A percentile compares a stretch with the other conserved stretches of the same genome.
phyloP scores from a whole-genome alignment of 306 rosid genomes.

The Elaeagnus macrophylla region DNA sequence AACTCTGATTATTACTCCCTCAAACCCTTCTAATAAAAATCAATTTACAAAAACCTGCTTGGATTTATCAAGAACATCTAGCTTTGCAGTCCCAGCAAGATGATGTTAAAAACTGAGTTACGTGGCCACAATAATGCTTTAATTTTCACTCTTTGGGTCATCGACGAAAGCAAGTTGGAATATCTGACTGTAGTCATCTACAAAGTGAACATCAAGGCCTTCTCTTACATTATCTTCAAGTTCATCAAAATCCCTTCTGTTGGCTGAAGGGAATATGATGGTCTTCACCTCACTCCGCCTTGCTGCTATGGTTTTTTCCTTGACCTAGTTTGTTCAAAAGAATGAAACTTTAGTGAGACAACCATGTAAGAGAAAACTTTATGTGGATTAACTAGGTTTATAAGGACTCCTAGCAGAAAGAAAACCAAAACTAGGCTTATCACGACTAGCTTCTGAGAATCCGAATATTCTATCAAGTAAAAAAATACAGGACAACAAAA shows the following conservation, averaged over 20 bases:
- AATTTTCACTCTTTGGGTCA: constrained; percentile 18
- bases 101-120: no score
- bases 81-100: no score
- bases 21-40: no score
- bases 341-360: constrained; percentile 12
- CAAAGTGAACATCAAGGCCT: constrained; percentile 93
- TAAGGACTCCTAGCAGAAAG: not conserved
- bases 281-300: constrained; percentile 80
- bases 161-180: constrained; percentile 58
- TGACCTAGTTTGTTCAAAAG: constrained; percentile 51
- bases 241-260: constrained; percentile 87
- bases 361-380: constrained; percentile 1
- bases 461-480: no score
- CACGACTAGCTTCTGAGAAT: no score
- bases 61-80: no score
- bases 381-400: not conserved
- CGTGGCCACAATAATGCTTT: no score
- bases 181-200: constrained; percentile 70
- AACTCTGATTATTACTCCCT: no score
- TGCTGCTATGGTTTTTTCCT: constrained; percentile 97
- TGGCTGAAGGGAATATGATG: constrained; percentile 83
- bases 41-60: no score
- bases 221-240: constrained; percentile 81
- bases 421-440: no score
- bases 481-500: no score